Conservation (phyloP, 768 basidiomycete genomes). For the Leccinum incarnatum region DNA sequence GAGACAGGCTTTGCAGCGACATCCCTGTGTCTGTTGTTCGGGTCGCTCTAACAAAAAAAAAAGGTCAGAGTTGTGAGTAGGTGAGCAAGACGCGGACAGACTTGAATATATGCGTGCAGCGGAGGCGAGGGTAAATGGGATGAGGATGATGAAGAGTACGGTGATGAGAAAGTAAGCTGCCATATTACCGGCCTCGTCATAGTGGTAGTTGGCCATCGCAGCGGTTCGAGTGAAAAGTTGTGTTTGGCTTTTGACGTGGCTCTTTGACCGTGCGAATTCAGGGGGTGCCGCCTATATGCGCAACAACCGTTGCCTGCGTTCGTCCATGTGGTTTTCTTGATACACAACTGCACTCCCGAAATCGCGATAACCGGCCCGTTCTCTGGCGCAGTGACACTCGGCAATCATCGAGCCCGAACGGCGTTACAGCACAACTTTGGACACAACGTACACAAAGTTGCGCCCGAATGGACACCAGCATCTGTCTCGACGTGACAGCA, state of each 20-base stretch:
- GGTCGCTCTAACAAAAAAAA: conserved; percentile 27
- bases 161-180: conserved; percentile 90
- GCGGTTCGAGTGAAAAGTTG: background rate
- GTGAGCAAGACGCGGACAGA: conserved; percentile 33
- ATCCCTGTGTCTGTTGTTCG: conserved; percentile 40
- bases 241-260: conserved; percentile 14
- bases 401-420: too few relatives aligned
- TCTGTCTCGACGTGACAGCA: too few relatives aligned
- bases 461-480: too few relatives aligned
- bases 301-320: too few relatives aligned
- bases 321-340: too few relatives aligned
- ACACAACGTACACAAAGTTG: too few relatives aligned
- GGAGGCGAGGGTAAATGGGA: conserved; percentile 68
- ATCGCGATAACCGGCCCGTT: too few relatives aligned
- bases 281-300: too few relatives aligned
- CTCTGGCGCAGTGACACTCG: too few relatives aligned
- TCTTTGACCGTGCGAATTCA: conserved; percentile 22
- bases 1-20: conserved; percentile 61
- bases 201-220: conserved; percentile 75
- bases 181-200: conserved; percentile 85
- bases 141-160: conserved; percentile 77
- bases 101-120: conserved; percentile 40
- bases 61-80: background rate
- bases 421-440: too few relatives aligned
- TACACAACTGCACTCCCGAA: too few relatives aligned